phyloP scores from a whole-genome alignment of 2,329 filamentous ascomycete species.

The Pyrenochaeta sp. region DNA sequence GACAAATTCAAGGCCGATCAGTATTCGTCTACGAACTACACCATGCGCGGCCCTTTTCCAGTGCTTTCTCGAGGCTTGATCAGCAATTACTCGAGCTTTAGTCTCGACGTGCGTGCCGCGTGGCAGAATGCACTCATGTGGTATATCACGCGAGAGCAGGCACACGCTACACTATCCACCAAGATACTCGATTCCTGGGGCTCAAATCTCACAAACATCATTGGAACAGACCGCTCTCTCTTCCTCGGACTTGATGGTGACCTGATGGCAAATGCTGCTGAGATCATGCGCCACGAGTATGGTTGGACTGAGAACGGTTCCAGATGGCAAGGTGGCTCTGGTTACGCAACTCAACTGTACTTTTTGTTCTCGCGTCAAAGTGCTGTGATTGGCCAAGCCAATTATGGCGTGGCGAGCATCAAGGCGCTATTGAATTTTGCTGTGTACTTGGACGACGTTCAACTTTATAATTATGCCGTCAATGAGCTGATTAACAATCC shows the following conservation, averaged over 20 bases:
- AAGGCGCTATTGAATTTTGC: conserved; percentile 51
- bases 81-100: conserved; percentile 50
- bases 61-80: conserved; percentile 42
- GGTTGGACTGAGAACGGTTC: conserved; percentile 49
- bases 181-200: conserved; percentile 51
- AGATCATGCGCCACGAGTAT: conserved; percentile 56
- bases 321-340: conserved; percentile 43
- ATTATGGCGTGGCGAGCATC: conserved; percentile 54
- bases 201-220: conserved; percentile 40
- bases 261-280: conserved; percentile 53
- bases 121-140: conserved; percentile 55
- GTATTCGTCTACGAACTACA: conserved; percentile 22
- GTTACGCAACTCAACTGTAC: conserved; percentile 52
- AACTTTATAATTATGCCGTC: conserved; percentile 53
- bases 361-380: conserved; percentile 52
- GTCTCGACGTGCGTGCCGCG: conserved; percentile 48
- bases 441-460: conserved; percentile 52
- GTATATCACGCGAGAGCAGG: conserved; percentile 51
- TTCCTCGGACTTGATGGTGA: conserved; percentile 51
- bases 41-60: conserved; percentile 40
- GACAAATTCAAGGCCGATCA: conserved; percentile 6
- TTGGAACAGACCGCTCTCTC: conserved; percentile 47
- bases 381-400: conserved; percentile 51
- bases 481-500: conserved; percentile 47
- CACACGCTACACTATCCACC: conserved; percentile 45